phyloP scores from a whole-genome alignment of 2,329 filamentous ascomycete genomes.

The Ceratocystis colombiana region DNA sequence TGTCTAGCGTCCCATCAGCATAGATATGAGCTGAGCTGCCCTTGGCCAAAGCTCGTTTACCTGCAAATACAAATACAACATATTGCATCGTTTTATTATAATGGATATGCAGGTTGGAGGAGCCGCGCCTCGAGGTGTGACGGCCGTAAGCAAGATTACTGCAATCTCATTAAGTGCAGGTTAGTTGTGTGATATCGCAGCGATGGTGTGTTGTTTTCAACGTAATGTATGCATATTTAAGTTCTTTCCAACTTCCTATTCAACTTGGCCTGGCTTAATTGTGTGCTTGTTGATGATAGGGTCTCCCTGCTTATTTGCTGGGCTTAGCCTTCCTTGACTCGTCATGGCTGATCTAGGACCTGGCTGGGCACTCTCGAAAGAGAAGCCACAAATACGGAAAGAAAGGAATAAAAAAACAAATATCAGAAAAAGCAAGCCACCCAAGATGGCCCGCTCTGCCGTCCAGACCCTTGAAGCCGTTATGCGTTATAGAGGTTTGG shows the following conservation, averaged over 20 bases:
- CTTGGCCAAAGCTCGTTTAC: not conserved
- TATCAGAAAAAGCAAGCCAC: not conserved
- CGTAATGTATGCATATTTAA: slow-evolving; percentile 1
- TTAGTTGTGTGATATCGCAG: not conserved
- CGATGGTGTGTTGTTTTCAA: not conserved
- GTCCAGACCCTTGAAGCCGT: not conserved
- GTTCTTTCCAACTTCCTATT: not conserved
- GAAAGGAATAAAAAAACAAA: not conserved
- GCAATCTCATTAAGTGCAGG: not conserved
- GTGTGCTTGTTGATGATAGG: not conserved
- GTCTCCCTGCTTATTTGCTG: not conserved
- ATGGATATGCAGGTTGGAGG: not conserved
- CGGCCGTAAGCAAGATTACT: not conserved
- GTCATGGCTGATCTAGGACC: not conserved
- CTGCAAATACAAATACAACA: not conserved
- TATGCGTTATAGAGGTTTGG: slow-evolving; percentile 3
- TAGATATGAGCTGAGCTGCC: not conserved
- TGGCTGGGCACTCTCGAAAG: not conserved
- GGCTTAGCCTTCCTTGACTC: not conserved
- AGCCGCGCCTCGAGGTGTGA: not conserved
- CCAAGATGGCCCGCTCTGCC: not conserved
- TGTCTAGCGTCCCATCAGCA: not conserved
- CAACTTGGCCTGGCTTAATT: not conserved
- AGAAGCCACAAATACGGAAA: not conserved
- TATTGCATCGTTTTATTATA: not conserved